Percentiles rank a stretch among this genome's conserved stretches.
Evolutionary conservation across 2,329 filamentous ascomycete genomes (phyloP).

Genomic region (Mollisia scopiformis): DNA sequence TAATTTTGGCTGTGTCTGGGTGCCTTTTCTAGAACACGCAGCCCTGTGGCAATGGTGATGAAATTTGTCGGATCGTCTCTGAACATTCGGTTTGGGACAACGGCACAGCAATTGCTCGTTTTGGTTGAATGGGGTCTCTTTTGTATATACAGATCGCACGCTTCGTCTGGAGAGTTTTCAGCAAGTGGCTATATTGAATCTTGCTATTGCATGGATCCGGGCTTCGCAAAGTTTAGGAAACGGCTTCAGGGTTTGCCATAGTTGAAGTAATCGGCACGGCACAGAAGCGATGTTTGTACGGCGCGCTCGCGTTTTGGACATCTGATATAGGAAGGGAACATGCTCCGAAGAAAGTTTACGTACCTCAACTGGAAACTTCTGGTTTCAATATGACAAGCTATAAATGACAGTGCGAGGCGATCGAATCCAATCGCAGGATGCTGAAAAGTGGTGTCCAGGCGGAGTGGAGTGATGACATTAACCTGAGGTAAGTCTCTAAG

Average conservation of each 20-base stretch:
- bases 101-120: conserved; percentile 5
- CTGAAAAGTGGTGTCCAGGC: not conserved
- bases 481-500: conserved; percentile 6
- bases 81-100: conserved; percentile 4
- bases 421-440: conserved; percentile 9
- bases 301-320: not conserved
- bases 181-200: conserved; percentile 14
- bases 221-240: conserved; percentile 11
- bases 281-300: conserved; percentile 1
- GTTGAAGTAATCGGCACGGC: conserved; percentile 1
- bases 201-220: conserved; percentile 15
- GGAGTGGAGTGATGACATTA: conserved; percentile 7
- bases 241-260: conserved; percentile 13
- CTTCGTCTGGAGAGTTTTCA: conserved; percentile 14
- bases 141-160: conserved; percentile 5
- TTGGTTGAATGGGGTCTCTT: too few species aligned
- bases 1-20: conserved; percentile 14
- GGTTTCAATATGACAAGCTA: conserved; percentile 22
- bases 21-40: conserved; percentile 3
- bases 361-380: conserved; percentile 13
- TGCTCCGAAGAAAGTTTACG: conserved; percentile 1
- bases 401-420: conserved; percentile 9
- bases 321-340: conserved; percentile 16
- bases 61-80: not conserved
- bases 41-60: conserved; percentile 7